Percentiles rank a stretch among this genome's conserved stretches.
phyloP scores from a whole-genome alignment of 2,329 filamentous ascomycete genomes.

The Penicillium sp. region DNA sequence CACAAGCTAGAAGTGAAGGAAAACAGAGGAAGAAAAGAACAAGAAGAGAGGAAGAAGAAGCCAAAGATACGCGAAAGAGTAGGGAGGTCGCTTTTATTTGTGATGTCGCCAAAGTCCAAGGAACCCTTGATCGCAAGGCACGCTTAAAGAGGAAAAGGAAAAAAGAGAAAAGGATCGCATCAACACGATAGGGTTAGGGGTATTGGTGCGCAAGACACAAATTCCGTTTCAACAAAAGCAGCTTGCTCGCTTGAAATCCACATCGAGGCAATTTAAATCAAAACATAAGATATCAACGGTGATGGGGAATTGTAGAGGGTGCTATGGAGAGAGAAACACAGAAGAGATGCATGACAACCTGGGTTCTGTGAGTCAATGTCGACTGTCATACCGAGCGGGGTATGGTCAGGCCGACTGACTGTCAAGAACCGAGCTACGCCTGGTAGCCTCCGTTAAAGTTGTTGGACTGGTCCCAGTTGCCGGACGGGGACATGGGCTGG shows the following conservation, averaged over 20 bases:
- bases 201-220: slow-evolving; percentile 47
- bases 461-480: slow-evolving; percentile 55
- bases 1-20: slow-evolving; percentile 19
- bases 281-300: slow-evolving; percentile 24
- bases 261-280: slow-evolving; percentile 34
- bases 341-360: slow-evolving; percentile 17
- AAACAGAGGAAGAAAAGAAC: slow-evolving; percentile 20
- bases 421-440: slow-evolving; percentile 45
- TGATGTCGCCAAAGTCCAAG: slow-evolving; percentile 36
- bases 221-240: slow-evolving; percentile 46
- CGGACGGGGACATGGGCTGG: slow-evolving; percentile 54
- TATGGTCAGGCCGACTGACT: slow-evolving; percentile 9
- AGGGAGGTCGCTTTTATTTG: slow-evolving; percentile 37
- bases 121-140: slow-evolving; percentile 31
- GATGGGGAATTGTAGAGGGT: slow-evolving; percentile 19
- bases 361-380: slow-evolving; percentile 14
- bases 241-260: slow-evolving; percentile 43
- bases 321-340: slow-evolving; percentile 24
- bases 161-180: slow-evolving; percentile 28
- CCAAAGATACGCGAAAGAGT: slow-evolving; percentile 26
- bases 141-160: slow-evolving; percentile 31
- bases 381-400: slow-evolving; percentile 5
- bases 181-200: slow-evolving; percentile 43
- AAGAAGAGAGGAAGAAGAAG: slow-evolving; percentile 20
- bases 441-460: slow-evolving; percentile 64